Percentiles rank a stretch among this genome's conserved stretches.
Conservation (phyloP, 345 rosid species). For the Ceriops tagal region DNA sequence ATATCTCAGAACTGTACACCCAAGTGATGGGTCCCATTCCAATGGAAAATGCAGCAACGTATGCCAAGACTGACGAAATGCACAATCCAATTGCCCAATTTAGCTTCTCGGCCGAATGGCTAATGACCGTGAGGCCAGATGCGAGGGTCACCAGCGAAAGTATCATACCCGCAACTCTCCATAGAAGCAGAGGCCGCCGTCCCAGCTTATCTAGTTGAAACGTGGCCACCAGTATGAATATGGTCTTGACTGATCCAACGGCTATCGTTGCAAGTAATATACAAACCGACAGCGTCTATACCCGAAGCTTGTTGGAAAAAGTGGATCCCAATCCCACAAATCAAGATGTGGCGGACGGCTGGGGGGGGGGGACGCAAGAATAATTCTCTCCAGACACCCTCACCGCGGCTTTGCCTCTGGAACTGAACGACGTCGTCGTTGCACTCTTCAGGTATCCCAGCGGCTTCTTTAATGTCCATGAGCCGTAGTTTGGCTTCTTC, state of each 20-base stretch:
- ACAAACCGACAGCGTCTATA: neutral
- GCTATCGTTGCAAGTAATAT: conserved; percentile 12
- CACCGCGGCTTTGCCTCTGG: conserved; percentile 4
- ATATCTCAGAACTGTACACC: conserved; percentile 33
- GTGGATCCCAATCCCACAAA: conserved; percentile 13
- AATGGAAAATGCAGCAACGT: conserved; percentile 19
- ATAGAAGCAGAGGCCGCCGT: conserved; percentile 17
- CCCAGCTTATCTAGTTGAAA: conserved; percentile 12
- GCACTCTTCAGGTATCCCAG: conserved; percentile 10
- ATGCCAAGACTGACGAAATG: conserved; percentile 15
- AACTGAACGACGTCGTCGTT: conserved; percentile 8
- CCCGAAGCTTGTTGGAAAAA: conserved; percentile 14
- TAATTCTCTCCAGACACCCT: conserved; percentile 15
- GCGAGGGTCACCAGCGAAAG: conserved; percentile 4
- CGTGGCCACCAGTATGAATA: conserved; percentile 18
- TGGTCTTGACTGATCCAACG: conserved; percentile 17
- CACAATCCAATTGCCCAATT: conserved; percentile 27
- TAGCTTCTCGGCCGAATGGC: conserved; percentile 11
- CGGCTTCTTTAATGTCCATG: conserved; percentile 18
- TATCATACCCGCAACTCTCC: conserved; percentile 16
- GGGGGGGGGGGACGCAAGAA: conserved; percentile 11
- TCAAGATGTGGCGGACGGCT: conserved; percentile 13
- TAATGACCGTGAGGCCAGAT: conserved; percentile 7
- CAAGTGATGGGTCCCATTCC: conserved; percentile 31
- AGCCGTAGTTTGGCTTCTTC: conserved; percentile 7